Evolutionary conservation across 2,329 filamentous ascomycete species (phyloP).

Genomic region (Mariannaea elegans): DNA sequence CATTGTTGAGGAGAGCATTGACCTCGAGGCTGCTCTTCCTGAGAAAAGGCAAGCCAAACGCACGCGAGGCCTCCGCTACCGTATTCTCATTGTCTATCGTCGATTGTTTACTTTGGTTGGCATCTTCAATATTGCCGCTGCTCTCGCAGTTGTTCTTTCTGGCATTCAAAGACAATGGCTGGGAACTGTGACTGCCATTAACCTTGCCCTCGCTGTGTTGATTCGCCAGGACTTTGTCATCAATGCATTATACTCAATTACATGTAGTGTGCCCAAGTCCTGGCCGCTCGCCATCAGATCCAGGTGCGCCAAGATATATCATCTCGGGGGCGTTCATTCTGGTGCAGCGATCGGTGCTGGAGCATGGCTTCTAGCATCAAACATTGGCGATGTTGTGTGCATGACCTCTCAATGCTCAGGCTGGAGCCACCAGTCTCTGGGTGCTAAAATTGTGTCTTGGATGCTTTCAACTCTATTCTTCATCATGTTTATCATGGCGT

Average conservation of each 20-base stretch:
- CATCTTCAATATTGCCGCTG: constrained; percentile 60
- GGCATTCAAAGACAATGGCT: constrained; percentile 49
- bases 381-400: constrained; percentile 39
- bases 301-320: constrained; percentile 59
- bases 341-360: constrained; percentile 58
- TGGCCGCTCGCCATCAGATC: constrained; percentile 59
- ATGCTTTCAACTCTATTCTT: constrained; percentile 68
- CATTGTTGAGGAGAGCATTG: constrained; percentile 35
- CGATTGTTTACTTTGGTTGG: constrained; percentile 64
- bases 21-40: constrained; percentile 47
- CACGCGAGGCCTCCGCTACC: constrained; percentile 51
- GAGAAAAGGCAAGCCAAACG: constrained; percentile 52
- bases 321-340: constrained; percentile 61
- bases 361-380: constrained; percentile 56
- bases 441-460: constrained; percentile 60
- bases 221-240: constrained; percentile 63
- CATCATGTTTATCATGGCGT: constrained; percentile 68
- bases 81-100: constrained; percentile 63
- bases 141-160: constrained; percentile 52
- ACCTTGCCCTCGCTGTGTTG: constrained; percentile 58
- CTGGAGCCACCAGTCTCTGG: constrained; percentile 47
- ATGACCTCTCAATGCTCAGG: constrained; percentile 26
- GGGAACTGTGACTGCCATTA: constrained; percentile 54
- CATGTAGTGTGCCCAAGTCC: constrained; percentile 54
- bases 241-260: constrained; percentile 58